Conservation (phyloP, 306 rosid genomes). For the Astragalus membranaceus region DNA sequence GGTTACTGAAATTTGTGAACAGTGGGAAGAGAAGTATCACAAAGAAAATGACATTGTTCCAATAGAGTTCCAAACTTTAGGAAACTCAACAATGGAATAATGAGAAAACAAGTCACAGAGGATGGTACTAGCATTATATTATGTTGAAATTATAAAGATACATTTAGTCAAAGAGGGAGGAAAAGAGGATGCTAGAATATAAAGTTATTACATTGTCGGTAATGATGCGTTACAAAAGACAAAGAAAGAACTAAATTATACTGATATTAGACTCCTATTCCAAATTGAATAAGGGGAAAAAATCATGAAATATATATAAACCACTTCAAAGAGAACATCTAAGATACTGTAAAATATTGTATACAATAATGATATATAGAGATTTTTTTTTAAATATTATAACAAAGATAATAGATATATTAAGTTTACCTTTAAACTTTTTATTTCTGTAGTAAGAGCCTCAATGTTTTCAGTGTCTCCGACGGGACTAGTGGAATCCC, state of each 20-base stretch:
- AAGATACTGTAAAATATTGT: background rate
- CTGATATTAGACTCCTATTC: background rate
- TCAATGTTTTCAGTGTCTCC: conserved; percentile 32
- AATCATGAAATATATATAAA: background rate
- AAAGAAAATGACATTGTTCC: background rate
- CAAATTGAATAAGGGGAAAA: background rate
- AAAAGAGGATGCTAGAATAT: background rate
- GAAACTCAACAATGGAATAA: background rate
- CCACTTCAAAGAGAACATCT: background rate
- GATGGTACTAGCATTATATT: background rate
- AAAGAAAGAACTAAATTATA: background rate
- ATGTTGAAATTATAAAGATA: background rate
- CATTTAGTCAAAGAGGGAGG: background rate
- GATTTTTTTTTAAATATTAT: background rate
- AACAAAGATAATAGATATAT: background rate
- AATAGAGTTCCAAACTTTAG: conserved; percentile 3
- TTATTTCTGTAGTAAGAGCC: conserved; percentile 46
- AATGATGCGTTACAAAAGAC: background rate
- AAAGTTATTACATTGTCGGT: background rate
- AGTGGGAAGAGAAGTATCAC: conserved; percentile 7
- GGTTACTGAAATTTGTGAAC: background rate
- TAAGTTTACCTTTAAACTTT: conserved; percentile 55
- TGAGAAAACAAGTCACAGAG: background rate
- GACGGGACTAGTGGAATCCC: conserved; percentile 38
- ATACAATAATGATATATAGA: background rate